Evolutionary conservation across 73 alveolate genomes (phyloP).

Genomic region (Tetrahymena elliotti): DNA sequence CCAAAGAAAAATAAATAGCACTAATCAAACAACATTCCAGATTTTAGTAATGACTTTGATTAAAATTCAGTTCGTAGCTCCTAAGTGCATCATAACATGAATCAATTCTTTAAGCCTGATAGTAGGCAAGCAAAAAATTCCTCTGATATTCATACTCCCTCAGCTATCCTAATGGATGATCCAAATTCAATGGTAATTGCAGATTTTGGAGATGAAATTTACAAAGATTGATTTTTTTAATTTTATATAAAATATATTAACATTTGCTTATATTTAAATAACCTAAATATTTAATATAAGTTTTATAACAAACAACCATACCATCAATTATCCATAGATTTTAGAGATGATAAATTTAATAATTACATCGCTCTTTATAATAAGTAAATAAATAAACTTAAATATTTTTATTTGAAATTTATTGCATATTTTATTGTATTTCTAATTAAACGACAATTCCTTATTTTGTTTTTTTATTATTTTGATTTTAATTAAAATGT

Average conservation of each 20-base stretch:
- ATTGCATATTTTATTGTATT: too few species aligned
- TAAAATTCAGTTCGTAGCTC: not conserved
- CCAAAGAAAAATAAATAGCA: not conserved
- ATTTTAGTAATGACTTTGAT: not conserved
- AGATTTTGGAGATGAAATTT: not conserved
- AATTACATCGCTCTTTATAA: too few species aligned
- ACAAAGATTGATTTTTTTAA: not conserved
- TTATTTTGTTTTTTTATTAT: too few species aligned
- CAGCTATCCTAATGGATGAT: not conserved
- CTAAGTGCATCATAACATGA: not conserved
- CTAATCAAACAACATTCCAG: not conserved
- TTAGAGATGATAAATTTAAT: too few species aligned
- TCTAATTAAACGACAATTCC: too few species aligned
- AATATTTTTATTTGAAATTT: too few species aligned
- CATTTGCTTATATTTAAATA: not conserved
- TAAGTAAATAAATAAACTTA: too few species aligned
- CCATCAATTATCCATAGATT: too few species aligned
- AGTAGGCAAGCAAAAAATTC: not conserved
- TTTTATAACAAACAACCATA: too few species aligned
- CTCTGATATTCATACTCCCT: not conserved
- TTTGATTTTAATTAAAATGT: too few species aligned
- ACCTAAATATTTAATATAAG: too few species aligned
- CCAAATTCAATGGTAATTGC: not conserved
- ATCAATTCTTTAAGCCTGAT: not conserved
- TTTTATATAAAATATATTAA: too few species aligned